Base-by-base conservation (phyloP, 1,139 yeast genomes). In the Geotrichum macrosporum region DNA sequence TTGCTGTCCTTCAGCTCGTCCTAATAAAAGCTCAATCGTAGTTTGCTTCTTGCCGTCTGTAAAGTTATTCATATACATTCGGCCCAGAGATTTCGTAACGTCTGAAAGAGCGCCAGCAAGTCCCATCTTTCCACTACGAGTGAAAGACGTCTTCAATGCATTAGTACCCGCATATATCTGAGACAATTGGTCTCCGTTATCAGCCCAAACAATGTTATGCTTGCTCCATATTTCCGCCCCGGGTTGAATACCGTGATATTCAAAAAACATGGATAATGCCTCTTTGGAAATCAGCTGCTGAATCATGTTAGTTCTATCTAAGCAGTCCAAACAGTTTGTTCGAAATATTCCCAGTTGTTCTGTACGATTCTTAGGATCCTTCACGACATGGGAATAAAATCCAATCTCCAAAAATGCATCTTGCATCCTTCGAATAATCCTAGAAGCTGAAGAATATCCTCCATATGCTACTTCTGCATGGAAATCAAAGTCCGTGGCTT, bases 161-260 rank as follows among this genome's bases (percentile, higher is more conserved):
- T 92, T 89, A 0, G 98, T 94, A 5, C 98, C 98, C 0, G 98
- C 92, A 63, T 94, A 94, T 24, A 92, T 92, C 63, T 88, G 96
- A 1, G 97, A 88, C 8, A 94, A 78, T 52, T 94, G 96, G 66
- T 94, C 98, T 40, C 98, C 99, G 64, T 92, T 89, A 65, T 94
- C 96, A 0, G 98, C 99, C 98, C 98, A 94, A 19, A 92, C 68
- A 3, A 82, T 72, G 57, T 88, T 85, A 60, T 89, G 96, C 51
- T 76, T 80, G 34, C 67, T 63, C 62, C 80, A 73, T 37, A 85
- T 67, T 18, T 80, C 92, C 8, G 66, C 57, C 5, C 60, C 57
- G 20, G 68, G 68, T 26, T 62, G 64, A 50, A 67, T 66, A 44
- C 66, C 62, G 47, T 75, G 73, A 57, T 78, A 82, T 46, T 73